Base-by-base conservation (phyloP, 768 basidiomycete genomes). In the Zangia roseola region DNA sequence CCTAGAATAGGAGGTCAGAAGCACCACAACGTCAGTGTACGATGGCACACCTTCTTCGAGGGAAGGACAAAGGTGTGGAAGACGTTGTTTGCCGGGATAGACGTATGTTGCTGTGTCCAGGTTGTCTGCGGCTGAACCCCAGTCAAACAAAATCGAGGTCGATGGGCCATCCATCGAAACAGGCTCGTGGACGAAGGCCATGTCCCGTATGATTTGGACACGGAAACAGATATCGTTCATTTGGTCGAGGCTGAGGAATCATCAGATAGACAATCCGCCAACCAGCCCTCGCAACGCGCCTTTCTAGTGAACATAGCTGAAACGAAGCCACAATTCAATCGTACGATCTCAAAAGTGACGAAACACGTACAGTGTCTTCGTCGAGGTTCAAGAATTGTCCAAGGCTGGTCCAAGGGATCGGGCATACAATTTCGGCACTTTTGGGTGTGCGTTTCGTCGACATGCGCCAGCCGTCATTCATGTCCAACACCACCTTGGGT, bases 121-220 rank as follows among this genome's bases (percentile, higher is more conserved):
- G 36, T 77, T 77, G 24, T 60, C 67, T 14, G 56, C 43, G 8
- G 49, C 48, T 5, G 61, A 61, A 17, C 77, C 76, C 81, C 82
- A 85, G 52, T 82, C 80, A 35, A 84, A 68, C 21, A 83, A 50
- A 53, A 77, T 74, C 6, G 78, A 73, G 2, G 57, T 62, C 4
- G 57, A 57, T 9, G 71, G 65, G 1, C 68, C 72, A 43, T 85
- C 83, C 34, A 83, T 68, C 21, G 80, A 68, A 26, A 83, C 67
- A 0, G 84, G 84, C 49, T 81, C 77, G 41, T 79, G 74, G 9
- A 83, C 34, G 50, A 83, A 84, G 0, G 75, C 79, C 54, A 76
- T 59, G 9, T 71, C 52, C 2, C 45, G 46, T 8, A 66, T 50
- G 10, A 74, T 71, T 42, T 74, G 69, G 13, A 82, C 44, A 5